Conservation (phyloP, 805 yeast genomes). For the Allodekkera sacchari region DNA sequence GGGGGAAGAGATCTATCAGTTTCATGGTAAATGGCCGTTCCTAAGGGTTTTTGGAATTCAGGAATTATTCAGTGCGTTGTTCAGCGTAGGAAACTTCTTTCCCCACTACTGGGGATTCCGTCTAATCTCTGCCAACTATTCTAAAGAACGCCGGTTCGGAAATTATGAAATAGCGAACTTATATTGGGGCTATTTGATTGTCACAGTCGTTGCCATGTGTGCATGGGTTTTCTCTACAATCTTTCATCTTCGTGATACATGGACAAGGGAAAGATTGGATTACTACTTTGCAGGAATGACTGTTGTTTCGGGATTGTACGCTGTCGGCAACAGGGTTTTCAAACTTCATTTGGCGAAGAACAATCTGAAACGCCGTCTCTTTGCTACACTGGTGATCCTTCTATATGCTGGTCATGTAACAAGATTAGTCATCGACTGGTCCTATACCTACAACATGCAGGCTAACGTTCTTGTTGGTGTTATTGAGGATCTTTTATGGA, state of each 20-base stretch:
- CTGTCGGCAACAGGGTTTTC: constrained; percentile 52
- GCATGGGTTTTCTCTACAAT: constrained; percentile 87
- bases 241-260: constrained; percentile 80
- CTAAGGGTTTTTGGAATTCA: constrained; percentile 69
- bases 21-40: constrained; percentile 98
- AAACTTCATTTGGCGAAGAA: constrained; percentile 39
- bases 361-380: constrained; percentile 21
- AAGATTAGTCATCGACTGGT: constrained; percentile 67
- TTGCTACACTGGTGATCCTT: constrained; percentile 33
- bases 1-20: constrained; percentile 62
- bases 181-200: constrained; percentile 33
- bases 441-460: constrained; percentile 88
- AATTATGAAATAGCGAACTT: constrained; percentile 18
- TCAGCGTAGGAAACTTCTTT: constrained; percentile 62
- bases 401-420: constrained; percentile 59
- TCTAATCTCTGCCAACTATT: constrained; percentile 21
- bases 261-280: constrained; percentile 76
- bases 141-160: constrained; percentile 11
- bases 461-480: constrained; percentile 78
- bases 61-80: constrained; percentile 72
- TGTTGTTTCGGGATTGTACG: constrained; percentile 72
- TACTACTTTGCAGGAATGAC: constrained; percentile 91
- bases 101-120: constrained; percentile 51
- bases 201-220: constrained; percentile 59
- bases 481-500: constrained; percentile 57